Evolutionary conservation across 2,329 filamentous ascomycete genomes (phyloP).

Genomic region (Lachnellula cervina): DNA sequence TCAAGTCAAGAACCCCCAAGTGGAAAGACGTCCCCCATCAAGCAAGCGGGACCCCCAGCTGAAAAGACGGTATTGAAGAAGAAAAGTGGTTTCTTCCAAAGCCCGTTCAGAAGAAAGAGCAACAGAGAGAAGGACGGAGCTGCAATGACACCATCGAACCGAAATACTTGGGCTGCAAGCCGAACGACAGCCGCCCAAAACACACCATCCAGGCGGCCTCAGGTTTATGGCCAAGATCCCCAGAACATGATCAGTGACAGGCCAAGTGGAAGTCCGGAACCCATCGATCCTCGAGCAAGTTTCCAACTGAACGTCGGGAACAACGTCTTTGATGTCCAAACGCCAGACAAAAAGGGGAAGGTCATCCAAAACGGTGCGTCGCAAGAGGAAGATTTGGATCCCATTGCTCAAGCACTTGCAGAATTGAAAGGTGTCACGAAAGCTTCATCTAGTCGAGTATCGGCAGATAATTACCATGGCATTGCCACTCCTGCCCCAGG

Average conservation of each 20-base stretch:
- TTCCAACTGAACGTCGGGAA: constrained; percentile 92
- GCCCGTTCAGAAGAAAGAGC: constrained; percentile 89
- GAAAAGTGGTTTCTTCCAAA: constrained; percentile 85
- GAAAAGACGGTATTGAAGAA: constrained; percentile 66
- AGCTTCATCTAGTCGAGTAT: constrained; percentile 74
- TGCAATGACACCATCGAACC: constrained; percentile 35
- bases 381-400: constrained; percentile 65
- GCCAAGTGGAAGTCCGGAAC: constrained; percentile 67
- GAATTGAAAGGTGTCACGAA: constrained; percentile 87
- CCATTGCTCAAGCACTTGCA: constrained; percentile 86
- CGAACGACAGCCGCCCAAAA: constrained; percentile 20
- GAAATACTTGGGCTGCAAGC: constrained; percentile 54
- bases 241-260: constrained; percentile 33
- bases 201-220: constrained; percentile 35
- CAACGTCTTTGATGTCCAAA: constrained; percentile 91
- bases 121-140: constrained; percentile 64
- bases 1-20: constrained; percentile 79
- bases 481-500: constrained; percentile 73
- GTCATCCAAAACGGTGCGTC: constrained; percentile 33
- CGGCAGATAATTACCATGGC: constrained; percentile 95
- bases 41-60: constrained; percentile 47
- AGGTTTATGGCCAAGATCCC: constrained; percentile 37
- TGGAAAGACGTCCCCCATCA: constrained; percentile 68
- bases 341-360: constrained; percentile 59
- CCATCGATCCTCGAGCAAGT: constrained; percentile 85